phyloP scores from a whole-genome alignment of 169 alveolate genomes.

The Plasmodium gaboni region DNA sequence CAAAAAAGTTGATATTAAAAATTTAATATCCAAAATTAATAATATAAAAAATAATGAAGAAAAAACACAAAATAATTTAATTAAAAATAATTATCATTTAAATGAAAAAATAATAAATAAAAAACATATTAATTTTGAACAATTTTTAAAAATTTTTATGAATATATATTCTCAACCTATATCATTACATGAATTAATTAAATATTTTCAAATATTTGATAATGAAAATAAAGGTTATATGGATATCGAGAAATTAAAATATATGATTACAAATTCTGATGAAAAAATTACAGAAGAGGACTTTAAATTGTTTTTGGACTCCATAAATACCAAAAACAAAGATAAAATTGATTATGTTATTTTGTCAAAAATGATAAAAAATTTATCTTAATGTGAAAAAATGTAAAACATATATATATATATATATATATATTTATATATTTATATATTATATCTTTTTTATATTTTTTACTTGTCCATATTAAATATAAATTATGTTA shows the following conservation, averaged over 20 bases:
- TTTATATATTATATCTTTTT: too few relatives aligned
- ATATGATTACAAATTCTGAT: slow-evolving; percentile 46
- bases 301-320: slow-evolving; percentile 43
- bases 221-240: slow-evolving; percentile 71
- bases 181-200: slow-evolving; percentile 42
- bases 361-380: slow-evolving; percentile 47
- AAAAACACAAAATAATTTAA: background rate
- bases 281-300: slow-evolving; percentile 57
- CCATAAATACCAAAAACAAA: slow-evolving; percentile 27
- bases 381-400: background rate
- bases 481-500: too few relatives aligned
- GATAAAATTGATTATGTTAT: slow-evolving; percentile 63
- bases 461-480: too few relatives aligned
- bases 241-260: slow-evolving; percentile 21
- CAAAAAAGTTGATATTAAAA: slow-evolving; percentile 38
- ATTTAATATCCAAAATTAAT: slow-evolving; percentile 26
- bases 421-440: too few relatives aligned
- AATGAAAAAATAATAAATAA: slow-evolving; percentile 9
- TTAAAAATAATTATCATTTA: background rate
- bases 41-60: slow-evolving; percentile 13
- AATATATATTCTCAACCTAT: slow-evolving; percentile 61
- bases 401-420: too few relatives aligned
- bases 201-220: slow-evolving; percentile 69
- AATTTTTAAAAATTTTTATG: slow-evolving; percentile 59
- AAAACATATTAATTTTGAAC: slow-evolving; percentile 67